phyloP scores from a whole-genome alignment of 306 rosid genomes.

The Inga oerstediana region DNA sequence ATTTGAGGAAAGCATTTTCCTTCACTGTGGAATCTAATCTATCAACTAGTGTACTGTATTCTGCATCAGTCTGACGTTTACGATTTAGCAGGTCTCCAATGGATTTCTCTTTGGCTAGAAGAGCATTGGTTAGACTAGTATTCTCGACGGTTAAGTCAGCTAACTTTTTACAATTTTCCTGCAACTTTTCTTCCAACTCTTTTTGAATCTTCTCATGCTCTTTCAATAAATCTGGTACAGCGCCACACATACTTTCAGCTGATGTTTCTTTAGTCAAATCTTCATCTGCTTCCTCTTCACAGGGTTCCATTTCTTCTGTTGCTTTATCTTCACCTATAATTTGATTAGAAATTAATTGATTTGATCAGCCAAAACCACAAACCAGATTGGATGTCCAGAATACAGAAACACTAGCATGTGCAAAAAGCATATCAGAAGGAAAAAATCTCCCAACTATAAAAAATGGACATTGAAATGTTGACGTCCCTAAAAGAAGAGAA shows the following conservation, averaged over 20 bases:
- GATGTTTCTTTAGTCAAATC: slow-evolving; percentile 35
- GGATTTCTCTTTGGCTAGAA: slow-evolving; percentile 57
- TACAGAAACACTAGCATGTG: neutral
- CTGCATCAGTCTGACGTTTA: slow-evolving; percentile 62
- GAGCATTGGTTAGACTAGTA: slow-evolving; percentile 48
- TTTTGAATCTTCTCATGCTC: slow-evolving; percentile 56
- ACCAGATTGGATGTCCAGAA: slow-evolving; percentile 21
- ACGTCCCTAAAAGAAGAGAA: neutral
- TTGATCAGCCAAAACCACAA: slow-evolving; percentile 22
- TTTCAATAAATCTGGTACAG: slow-evolving; percentile 40
- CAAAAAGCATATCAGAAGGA: slow-evolving; percentile 15
- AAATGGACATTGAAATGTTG: neutral
- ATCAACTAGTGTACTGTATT: slow-evolving; percentile 56
- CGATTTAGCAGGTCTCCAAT: slow-evolving; percentile 49
- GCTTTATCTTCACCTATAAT: slow-evolving; percentile 39
- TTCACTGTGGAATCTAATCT: slow-evolving; percentile 76
- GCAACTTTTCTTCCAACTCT: slow-evolving; percentile 59
- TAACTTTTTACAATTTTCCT: slow-evolving; percentile 47
- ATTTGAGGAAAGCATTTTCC: slow-evolving; percentile 76
- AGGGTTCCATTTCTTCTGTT: slow-evolving; percentile 33
- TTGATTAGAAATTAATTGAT: slow-evolving; percentile 1
- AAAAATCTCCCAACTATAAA: neutral
- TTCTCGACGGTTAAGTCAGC: slow-evolving; percentile 58
- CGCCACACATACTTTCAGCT: slow-evolving; percentile 43
- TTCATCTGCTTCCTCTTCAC: slow-evolving; percentile 41